Evolutionary conservation across 148 eudicot genomes (phyloP).

Genomic region (Mesembryanthemum crystallinum): DNA sequence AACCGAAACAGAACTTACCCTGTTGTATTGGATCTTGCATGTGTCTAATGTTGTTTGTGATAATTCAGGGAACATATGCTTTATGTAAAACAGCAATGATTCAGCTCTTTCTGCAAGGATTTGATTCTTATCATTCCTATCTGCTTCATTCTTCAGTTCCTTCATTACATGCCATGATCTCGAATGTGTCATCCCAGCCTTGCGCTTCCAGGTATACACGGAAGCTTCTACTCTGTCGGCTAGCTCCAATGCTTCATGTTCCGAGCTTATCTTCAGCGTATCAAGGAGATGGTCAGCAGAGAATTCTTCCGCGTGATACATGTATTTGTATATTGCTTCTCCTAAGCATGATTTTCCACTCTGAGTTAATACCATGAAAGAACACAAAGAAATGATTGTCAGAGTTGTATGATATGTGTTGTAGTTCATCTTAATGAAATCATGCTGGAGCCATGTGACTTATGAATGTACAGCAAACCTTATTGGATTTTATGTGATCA

Average conservation of each 20-base stretch:
- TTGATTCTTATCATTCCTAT: conserved; percentile 71
- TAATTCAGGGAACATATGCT: conserved; percentile 85
- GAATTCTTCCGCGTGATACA: conserved; percentile 58
- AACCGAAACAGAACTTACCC: conserved; percentile 34
- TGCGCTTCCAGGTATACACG: conserved; percentile 80
- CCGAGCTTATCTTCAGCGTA: conserved; percentile 62
- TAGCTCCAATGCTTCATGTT: conserved; percentile 88
- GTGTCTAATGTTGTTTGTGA: conserved; percentile 90
- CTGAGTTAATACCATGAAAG: conserved; percentile 30
- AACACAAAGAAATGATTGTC: background rate
- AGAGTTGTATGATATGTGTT: background rate
- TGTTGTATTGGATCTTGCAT: conserved; percentile 86
- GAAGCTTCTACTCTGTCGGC: conserved; percentile 92
- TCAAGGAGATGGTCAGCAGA: conserved; percentile 71
- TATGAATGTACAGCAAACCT: background rate
- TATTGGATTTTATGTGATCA: background rate
- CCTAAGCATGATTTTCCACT: conserved; percentile 84
- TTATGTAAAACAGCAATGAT: conserved; percentile 62
- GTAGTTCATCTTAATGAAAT: too few relatives aligned
- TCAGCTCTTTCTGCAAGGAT: conserved; percentile 75
- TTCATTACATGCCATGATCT: conserved; percentile 80
- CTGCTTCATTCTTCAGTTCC: conserved; percentile 53
- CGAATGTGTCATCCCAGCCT: conserved; percentile 59
- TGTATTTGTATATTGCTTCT: conserved; percentile 73
- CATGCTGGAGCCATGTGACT: background rate